Percentiles rank a stretch among this genome's conserved stretches.
Conservation (phyloP, 352 stramenopile genomes). For the Phytophthora cryptogea region DNA sequence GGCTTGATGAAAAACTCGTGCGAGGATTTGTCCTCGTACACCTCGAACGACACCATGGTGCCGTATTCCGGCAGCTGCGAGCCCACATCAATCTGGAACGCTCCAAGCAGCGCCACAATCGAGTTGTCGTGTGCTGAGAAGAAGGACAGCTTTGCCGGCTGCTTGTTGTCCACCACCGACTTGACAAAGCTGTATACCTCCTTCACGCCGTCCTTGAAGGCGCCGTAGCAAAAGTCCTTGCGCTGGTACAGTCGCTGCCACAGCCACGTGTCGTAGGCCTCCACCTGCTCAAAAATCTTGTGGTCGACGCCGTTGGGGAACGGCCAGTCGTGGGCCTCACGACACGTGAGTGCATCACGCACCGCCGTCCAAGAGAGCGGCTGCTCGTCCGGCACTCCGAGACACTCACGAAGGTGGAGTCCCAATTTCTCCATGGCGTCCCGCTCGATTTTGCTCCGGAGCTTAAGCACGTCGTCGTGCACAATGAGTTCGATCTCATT, state of each 20-base stretch:
- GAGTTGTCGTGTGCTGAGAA: constrained; percentile 89
- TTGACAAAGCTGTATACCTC: constrained; percentile 64
- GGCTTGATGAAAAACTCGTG: constrained; percentile 60
- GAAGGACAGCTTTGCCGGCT: constrained; percentile 65
- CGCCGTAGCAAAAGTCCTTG: constrained; percentile 59
- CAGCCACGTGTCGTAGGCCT: constrained; percentile 79
- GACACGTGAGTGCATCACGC: constrained; percentile 70
- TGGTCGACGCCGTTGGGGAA: constrained; percentile 72
- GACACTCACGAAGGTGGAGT: constrained; percentile 41
- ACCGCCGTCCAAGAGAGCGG: constrained; percentile 77
- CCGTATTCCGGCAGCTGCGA: constrained; percentile 67
- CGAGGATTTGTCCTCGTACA: constrained; percentile 58
- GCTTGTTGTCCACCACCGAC: constrained; percentile 40
- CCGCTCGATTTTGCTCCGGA: constrained; percentile 30
- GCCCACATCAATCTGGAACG: constrained; percentile 69
- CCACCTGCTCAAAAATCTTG: constrained; percentile 60
- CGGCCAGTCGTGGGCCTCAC: constrained; percentile 57
- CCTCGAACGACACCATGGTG: constrained; percentile 68
- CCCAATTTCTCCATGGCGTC: constrained; percentile 42
- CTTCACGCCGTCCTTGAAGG: constrained; percentile 67
- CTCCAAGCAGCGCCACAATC: constrained; percentile 75
- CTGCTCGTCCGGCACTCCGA: constrained; percentile 52
- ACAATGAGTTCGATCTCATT: constrained; percentile 75
- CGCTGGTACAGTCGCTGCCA: constrained; percentile 79
- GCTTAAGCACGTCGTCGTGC: constrained; percentile 50